Evolutionary conservation across 306 rosid genomes (phyloP).

Genomic region (Betula pendula): DNA sequence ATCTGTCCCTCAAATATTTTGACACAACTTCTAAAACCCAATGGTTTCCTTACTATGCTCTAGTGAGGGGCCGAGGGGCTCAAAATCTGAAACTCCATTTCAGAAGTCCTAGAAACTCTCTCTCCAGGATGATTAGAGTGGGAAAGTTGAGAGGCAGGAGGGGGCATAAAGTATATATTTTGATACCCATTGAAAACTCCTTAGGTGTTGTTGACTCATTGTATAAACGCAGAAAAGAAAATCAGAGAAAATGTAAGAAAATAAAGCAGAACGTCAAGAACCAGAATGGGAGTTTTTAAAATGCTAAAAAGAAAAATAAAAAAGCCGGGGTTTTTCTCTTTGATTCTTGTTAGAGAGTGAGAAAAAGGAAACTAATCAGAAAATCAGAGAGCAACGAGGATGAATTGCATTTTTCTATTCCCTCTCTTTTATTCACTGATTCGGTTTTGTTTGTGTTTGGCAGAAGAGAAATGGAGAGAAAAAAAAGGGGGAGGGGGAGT

Average conservation of each 20-base stretch:
- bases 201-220: conserved; percentile 46
- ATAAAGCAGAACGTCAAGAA: conserved; percentile 14
- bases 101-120: no score
- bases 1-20: background rate
- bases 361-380: background rate
- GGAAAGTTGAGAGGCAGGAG: conserved; percentile 16
- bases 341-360: background rate
- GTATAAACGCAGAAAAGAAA: background rate
- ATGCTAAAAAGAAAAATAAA: no score
- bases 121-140: no score
- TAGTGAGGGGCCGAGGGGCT: conserved; percentile 22
- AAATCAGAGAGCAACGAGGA: conserved; percentile 14
- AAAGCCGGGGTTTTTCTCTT: no score
- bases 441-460: conserved; percentile 18
- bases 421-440: conserved; percentile 14
- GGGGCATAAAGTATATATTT: conserved; percentile 31
- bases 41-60: no score
- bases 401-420: conserved; percentile 20
- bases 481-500: background rate
- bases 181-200: conserved; percentile 27
- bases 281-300: conserved; percentile 6
- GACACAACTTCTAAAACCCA: background rate
- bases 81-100: conserved; percentile 47
- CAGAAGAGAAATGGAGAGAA: conserved; percentile 17
- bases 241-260: background rate